phyloP scores from a whole-genome alignment of 2,329 filamentous ascomycete species.

The Curvularia spicifera region DNA sequence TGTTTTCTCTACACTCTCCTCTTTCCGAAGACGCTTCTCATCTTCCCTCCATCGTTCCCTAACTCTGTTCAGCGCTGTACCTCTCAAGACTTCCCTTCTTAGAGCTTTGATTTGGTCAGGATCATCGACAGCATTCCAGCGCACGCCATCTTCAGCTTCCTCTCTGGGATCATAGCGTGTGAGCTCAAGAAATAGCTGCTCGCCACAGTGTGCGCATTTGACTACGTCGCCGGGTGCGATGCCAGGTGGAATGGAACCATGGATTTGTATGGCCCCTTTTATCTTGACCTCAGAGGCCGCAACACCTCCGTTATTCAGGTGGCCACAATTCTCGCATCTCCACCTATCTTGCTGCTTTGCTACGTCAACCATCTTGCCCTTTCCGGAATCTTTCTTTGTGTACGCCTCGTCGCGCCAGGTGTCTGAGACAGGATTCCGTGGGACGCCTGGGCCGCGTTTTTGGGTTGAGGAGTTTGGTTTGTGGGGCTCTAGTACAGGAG shows the following conservation, averaged over 20 bases:
- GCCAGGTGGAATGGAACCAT: background rate
- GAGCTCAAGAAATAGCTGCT: conserved; percentile 1
- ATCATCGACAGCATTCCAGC: background rate
- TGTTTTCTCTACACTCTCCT: background rate
- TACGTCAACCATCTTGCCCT: conserved; percentile 7
- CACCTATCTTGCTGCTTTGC: conserved; percentile 11
- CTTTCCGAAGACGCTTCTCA: background rate
- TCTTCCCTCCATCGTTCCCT: background rate
- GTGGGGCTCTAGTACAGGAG: conserved; percentile 9
- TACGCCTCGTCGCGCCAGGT: conserved; percentile 18
- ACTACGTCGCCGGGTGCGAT: background rate
- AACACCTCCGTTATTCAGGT: conserved; percentile 6
- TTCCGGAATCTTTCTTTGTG: background rate
- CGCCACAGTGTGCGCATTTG: background rate
- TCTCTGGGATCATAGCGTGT: conserved; percentile 1
- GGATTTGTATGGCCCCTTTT: background rate
- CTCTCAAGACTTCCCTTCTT: background rate
- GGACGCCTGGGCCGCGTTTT: conserved; percentile 3
- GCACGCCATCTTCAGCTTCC: conserved; percentile 2
- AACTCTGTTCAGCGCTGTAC: background rate
- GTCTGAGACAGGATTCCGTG: conserved; percentile 14
- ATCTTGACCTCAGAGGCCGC: too few species aligned
- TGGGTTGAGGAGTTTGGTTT: conserved; percentile 6
- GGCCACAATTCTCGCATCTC: conserved; percentile 14
- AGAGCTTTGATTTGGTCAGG: background rate